Base-by-base conservation (phyloP, 441 rosid genomes). In the Corymbia calophylla region DNA sequence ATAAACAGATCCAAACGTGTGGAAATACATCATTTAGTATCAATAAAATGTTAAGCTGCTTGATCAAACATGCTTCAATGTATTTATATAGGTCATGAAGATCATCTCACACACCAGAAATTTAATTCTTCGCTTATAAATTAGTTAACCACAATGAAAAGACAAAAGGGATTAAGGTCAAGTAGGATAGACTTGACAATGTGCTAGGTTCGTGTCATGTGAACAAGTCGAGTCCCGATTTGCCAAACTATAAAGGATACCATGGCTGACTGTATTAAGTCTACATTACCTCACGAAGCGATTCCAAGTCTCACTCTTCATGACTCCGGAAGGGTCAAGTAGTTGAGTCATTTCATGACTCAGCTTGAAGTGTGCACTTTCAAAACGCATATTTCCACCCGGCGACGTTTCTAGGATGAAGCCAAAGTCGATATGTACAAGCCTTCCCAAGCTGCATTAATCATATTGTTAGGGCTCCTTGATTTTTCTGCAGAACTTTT, bases 311-410 rank as follows among this genome's bases (percentile, higher is more conserved):
- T 98, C 98, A 88, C 99, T 97, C 93, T 97, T 98, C 99, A 97
- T 96, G 86, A 93, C 95, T 86, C 99, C 99, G 0, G 99, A 97
- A 9, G 99, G 99, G 88, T 98, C 99, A 73, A 98, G 93, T 80
- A 98, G 92, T 87, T 98, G 99, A 82, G 99, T 98, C 99, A 98
- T 98, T 94, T 98, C 99, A 90, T 98, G 99, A 93, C 99, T 98
- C 94, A 98, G 95, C 93, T 98, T 98, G 93, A 98, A 97, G 93
- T 98, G 99, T 35, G 99, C 99, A 90, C 97, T 98, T 93, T 98
- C 99, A 35, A 98, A 98, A 55, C 98, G 95, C 99, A 98, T 96
- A 92, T 98, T 98, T 88, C 98, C 96, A 90, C 99, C 99, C 16
- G 99, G 98, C 27, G 99, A 98, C 29, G 95, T 98, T 94, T 97